A percentile compares a stretch with the other conserved stretches of the same genome.
Conservation (phyloP, 2,329 filamentous ascomycete genomes). For the Hortaea sp. region DNA sequence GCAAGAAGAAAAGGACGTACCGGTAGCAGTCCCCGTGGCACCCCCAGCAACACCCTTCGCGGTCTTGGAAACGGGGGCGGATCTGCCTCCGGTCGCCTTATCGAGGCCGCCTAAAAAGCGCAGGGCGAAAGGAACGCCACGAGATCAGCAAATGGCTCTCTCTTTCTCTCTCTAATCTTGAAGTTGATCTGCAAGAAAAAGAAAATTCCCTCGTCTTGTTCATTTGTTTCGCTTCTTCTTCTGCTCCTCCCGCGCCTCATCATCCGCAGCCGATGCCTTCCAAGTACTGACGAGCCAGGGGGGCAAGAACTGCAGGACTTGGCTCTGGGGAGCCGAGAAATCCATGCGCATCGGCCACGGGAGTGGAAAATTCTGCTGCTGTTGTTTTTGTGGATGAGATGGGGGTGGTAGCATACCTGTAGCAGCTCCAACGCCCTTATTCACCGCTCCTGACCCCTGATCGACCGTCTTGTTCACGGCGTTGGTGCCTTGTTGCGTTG, state of each 20-base stretch:
- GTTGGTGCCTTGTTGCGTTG: constrained; percentile 13
- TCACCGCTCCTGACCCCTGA: constrained; percentile 14
- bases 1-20: neutral
- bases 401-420: constrained; percentile 19
- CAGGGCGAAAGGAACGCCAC: neutral
- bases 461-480: constrained; percentile 19
- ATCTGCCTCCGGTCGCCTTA: constrained; percentile 22
- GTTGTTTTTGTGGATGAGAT: neutral
- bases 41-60: constrained; percentile 25
- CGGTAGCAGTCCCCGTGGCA: constrained; percentile 24
- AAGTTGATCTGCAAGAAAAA: neutral
- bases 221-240: neutral
- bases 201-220: neutral
- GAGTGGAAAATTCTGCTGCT: neutral
- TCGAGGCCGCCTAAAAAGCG: constrained; percentile 20
- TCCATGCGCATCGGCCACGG: constrained; percentile 12
- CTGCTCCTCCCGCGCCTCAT: neutral
- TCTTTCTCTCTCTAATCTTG: neutral
- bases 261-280: constrained; percentile 12
- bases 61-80: constrained; percentile 20
- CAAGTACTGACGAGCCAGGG: constrained; percentile 17
- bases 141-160: constrained; percentile 9
- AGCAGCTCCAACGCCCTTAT: constrained; percentile 17
- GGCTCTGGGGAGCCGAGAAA: constrained; percentile 3
- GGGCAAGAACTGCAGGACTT: neutral